These are phyloP conservation scores for Ilex aquifolium DNA, from an alignment of 257 asterid genomes.

Conservation along the genomic window DNA sequence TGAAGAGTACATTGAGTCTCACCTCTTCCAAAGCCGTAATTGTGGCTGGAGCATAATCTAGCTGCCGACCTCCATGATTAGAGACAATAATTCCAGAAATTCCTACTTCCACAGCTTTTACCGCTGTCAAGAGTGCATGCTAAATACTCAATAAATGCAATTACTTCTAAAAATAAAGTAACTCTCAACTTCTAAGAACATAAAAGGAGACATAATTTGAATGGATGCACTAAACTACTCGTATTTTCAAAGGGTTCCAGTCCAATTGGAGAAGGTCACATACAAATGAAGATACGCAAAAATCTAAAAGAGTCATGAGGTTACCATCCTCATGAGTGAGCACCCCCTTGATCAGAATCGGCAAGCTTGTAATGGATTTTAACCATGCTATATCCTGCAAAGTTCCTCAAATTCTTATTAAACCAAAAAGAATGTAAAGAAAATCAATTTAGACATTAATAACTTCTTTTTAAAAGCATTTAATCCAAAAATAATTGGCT, in stretches of 20 bases:
- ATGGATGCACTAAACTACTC: too few relatives aligned
- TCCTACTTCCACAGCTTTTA: slow-evolving; percentile 53
- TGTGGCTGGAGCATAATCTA: slow-evolving; percentile 54
- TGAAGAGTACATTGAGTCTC: neutral
- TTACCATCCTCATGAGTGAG: slow-evolving; percentile 67
- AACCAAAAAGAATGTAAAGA: neutral
- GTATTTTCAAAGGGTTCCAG: too few relatives aligned
- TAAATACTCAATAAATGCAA: neutral
- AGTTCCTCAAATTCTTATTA: neutral
- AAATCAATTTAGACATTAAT: neutral
- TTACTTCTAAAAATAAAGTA: too few relatives aligned
- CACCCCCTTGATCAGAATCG: slow-evolving; percentile 56
- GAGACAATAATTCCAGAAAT: slow-evolving; percentile 52
- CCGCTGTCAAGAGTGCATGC: slow-evolving; percentile 31
- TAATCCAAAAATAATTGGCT: too few relatives aligned
- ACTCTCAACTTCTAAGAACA: too few relatives aligned
- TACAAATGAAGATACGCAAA: too few relatives aligned
- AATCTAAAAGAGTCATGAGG: too few relatives aligned
- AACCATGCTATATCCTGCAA: slow-evolving; percentile 70
- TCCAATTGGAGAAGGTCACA: too few relatives aligned
- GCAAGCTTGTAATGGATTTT: slow-evolving; percentile 50
- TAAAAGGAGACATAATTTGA: too few relatives aligned
- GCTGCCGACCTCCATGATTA: slow-evolving; percentile 68
- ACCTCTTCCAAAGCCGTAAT: slow-evolving; percentile 67
- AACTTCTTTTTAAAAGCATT: neutral